Percentiles rank a stretch among this genome's conserved stretches.
Evolutionary conservation across 805 yeast species (phyloP).

Genomic region (Nakazawaea ishiwadae): DNA sequence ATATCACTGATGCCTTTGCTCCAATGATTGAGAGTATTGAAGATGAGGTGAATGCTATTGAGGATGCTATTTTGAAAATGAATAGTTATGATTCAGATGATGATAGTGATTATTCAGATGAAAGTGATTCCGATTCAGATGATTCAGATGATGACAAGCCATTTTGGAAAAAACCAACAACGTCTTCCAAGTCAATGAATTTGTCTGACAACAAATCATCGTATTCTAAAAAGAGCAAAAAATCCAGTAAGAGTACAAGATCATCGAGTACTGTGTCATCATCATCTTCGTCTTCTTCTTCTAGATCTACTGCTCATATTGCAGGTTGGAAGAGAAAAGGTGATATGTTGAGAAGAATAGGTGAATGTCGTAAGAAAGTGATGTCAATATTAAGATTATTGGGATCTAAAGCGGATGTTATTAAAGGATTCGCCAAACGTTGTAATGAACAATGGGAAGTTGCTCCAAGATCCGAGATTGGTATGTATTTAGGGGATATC

Average conservation of each 20-base stretch:
- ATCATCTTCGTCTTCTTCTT: conserved; percentile 22
- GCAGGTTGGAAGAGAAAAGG: conserved; percentile 89
- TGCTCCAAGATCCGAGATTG: conserved; percentile 81
- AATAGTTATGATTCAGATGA: conserved; percentile 57
- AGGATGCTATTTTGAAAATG: conserved; percentile 84
- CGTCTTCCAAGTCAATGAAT: conserved; percentile 20
- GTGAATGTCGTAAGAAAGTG: conserved; percentile 91
- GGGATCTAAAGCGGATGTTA: conserved; percentile 96
- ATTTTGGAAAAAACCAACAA: conserved; percentile 24
- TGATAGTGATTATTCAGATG: conserved; percentile 38
- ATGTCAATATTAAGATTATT: conserved; percentile 83
- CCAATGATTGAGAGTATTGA: conserved; percentile 95
- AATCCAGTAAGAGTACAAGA: conserved; percentile 15
- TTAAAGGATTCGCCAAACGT: conserved; percentile 89
- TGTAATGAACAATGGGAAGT: conserved; percentile 82
- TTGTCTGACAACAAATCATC: conserved; percentile 19
- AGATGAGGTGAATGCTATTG: conserved; percentile 91
- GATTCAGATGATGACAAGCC: conserved; percentile 22
- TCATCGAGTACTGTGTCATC: conserved; percentile 16
- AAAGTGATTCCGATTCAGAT: conserved; percentile 30
- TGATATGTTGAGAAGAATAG: conserved; percentile 90
- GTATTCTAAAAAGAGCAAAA: conserved; percentile 15
- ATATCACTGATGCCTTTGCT: conserved; percentile 95
- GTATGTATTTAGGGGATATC: conserved; percentile 92
- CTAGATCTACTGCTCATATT: conserved; percentile 35